Evolutionary conservation across 192 early-diverging fungal species (phyloP).

Genomic region (Geranomyces variabilis): DNA sequence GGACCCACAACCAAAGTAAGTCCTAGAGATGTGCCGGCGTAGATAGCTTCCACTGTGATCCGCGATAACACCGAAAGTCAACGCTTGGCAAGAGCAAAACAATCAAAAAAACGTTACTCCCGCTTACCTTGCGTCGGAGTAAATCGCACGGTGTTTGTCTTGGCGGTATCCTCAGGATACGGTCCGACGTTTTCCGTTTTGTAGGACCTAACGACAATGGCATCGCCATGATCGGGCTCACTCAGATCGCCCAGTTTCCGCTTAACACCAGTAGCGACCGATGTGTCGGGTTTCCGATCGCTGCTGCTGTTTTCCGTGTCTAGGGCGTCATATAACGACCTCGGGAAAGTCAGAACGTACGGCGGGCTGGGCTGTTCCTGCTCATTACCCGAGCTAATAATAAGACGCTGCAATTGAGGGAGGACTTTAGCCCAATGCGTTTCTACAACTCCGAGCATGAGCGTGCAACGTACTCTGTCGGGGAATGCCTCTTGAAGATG

Average conservation of each 20-base stretch:
- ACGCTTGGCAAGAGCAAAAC: too few relatives aligned
- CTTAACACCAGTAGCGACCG: constrained; percentile 30
- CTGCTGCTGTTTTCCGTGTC: neutral
- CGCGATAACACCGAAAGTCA: neutral
- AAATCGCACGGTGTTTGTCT: constrained; percentile 77
- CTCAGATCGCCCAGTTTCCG: constrained; percentile 48
- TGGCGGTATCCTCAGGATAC: constrained; percentile 70
- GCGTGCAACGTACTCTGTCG: constrained; percentile 43
- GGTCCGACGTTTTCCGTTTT: constrained; percentile 71
- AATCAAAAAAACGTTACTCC: neutral
- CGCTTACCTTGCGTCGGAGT: constrained; percentile 77
- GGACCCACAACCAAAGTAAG: constrained; percentile 95
- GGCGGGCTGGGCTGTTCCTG: constrained; percentile 57
- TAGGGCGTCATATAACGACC: constrained; percentile 44
- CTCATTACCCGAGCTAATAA: too few relatives aligned
- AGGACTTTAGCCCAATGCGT: neutral
- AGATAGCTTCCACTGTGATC: constrained; percentile 74
- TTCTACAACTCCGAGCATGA: neutral
- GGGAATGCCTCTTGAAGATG: constrained; percentile 76
- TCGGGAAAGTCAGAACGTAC: constrained; percentile 75
- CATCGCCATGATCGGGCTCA: constrained; percentile 40
- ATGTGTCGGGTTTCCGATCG: constrained; percentile 18
- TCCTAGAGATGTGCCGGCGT: constrained; percentile 81
- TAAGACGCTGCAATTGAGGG: neutral
- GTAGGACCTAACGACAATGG: constrained; percentile 67